phyloP scores from a whole-genome alignment of 2,329 filamentous ascomycete species.

The Leptographium procerum region DNA sequence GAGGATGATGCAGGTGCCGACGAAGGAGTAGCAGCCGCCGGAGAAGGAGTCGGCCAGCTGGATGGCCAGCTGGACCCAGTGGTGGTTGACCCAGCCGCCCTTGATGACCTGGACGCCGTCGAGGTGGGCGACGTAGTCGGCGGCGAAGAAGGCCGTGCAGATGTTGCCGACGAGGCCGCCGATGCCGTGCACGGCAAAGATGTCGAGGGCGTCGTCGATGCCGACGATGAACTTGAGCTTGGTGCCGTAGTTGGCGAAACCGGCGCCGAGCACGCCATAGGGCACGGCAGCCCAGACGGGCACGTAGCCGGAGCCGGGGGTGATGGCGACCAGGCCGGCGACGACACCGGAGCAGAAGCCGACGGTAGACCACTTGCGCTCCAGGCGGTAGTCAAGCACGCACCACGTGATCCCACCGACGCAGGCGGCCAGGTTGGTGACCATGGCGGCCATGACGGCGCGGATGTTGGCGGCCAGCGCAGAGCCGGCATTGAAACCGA shows the following conservation, averaged over 20 bases:
- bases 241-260: constrained; percentile 77
- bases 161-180: constrained; percentile 72
- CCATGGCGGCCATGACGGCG: constrained; percentile 74
- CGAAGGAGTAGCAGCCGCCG: constrained; percentile 69
- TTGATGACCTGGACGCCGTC: constrained; percentile 56
- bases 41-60: constrained; percentile 73
- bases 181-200: constrained; percentile 73
- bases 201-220: constrained; percentile 79
- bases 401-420: constrained; percentile 85
- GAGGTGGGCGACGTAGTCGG: constrained; percentile 72
- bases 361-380: constrained; percentile 85
- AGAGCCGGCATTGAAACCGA: constrained; percentile 85
- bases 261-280: constrained; percentile 65
- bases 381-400: constrained; percentile 75
- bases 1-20: constrained; percentile 65
- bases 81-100: constrained; percentile 72
- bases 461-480: constrained; percentile 72
- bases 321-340: constrained; percentile 78
- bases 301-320: constrained; percentile 74
- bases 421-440: constrained; percentile 76
- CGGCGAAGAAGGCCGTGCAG: constrained; percentile 70
- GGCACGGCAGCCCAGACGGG: constrained; percentile 75
- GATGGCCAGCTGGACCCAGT: constrained; percentile 76
- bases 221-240: constrained; percentile 78
- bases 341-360: constrained; percentile 89